Evolutionary conservation across 2,329 filamentous ascomycete genomes (phyloP).

Genomic region (Zalaria obscura): DNA sequence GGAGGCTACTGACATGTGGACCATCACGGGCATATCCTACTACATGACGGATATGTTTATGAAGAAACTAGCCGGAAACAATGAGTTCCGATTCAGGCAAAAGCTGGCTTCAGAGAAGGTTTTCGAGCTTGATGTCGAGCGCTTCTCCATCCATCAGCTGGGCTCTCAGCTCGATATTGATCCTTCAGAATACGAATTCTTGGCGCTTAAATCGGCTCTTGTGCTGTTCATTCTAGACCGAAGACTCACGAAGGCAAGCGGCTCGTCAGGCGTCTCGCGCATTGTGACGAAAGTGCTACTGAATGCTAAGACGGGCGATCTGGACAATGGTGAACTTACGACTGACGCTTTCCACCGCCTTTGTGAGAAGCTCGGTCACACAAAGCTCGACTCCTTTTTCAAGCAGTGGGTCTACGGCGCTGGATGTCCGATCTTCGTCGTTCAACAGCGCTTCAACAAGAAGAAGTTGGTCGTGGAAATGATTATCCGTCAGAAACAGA

Average conservation of each 20-base stretch:
- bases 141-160: slow-evolving; percentile 70
- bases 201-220: slow-evolving; percentile 77
- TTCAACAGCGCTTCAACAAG: slow-evolving; percentile 89
- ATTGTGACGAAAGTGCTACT: slow-evolving; percentile 78
- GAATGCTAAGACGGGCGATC: slow-evolving; percentile 69
- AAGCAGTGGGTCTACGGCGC: slow-evolving; percentile 82
- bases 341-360: slow-evolving; percentile 65
- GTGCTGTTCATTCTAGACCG: slow-evolving; percentile 91
- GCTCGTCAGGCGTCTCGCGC: slow-evolving; percentile 67
- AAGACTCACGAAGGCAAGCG: slow-evolving; percentile 74
- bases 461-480: slow-evolving; percentile 93
- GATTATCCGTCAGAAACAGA: slow-evolving; percentile 65
- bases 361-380: slow-evolving; percentile 80
- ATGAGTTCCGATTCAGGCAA: slow-evolving; percentile 83
- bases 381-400: slow-evolving; percentile 81
- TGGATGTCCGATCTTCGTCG: slow-evolving; percentile 77
- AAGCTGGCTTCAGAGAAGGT: slow-evolving; percentile 73
- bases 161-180: slow-evolving; percentile 68
- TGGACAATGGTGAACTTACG: slow-evolving; percentile 55
- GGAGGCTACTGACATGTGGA: slow-evolving; percentile 69
- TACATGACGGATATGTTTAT: slow-evolving; percentile 94
- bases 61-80: slow-evolving; percentile 80
- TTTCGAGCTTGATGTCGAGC: slow-evolving; percentile 64
- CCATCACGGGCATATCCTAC: slow-evolving; percentile 77
- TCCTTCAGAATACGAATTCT: slow-evolving; percentile 75